phyloP scores from a whole-genome alignment of 2,329 filamentous ascomycete species.

The Coniochaeta sp. region DNA sequence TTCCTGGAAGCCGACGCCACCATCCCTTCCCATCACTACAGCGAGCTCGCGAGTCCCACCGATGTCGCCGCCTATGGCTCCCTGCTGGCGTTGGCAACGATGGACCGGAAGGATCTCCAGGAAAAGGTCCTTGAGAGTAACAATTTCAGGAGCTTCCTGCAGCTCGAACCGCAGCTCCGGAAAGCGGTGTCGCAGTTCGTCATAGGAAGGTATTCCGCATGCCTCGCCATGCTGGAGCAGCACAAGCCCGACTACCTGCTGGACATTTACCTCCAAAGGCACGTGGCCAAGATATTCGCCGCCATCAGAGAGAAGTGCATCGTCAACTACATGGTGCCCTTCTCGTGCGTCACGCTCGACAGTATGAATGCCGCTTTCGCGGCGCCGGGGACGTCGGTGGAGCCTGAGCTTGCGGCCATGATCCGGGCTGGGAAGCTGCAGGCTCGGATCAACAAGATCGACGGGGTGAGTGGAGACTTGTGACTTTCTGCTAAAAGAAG shows the following conservation, averaged over 20 bases:
- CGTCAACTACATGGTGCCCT: conserved; percentile 85
- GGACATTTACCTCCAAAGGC: conserved; percentile 75
- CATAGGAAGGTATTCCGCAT: conserved; percentile 80
- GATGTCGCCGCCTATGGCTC: conserved; percentile 91
- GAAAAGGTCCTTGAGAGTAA: conserved; percentile 69
- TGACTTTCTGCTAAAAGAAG: not conserved
- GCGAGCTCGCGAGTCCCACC: conserved; percentile 70
- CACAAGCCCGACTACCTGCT: conserved; percentile 84
- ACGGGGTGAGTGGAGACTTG: conserved; percentile 44
- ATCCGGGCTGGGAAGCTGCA: conserved; percentile 66
- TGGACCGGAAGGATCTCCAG: conserved; percentile 73
- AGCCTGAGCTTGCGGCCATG: conserved; percentile 69
- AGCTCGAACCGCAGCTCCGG: conserved; percentile 88
- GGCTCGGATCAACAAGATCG: conserved; percentile 78
- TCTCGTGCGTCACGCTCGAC: conserved; percentile 75
- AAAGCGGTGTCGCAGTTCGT: conserved; percentile 87
- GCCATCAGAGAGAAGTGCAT: conserved; percentile 86
- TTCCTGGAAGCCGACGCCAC: conserved; percentile 61
- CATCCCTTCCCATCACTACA: conserved; percentile 47
- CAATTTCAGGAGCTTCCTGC: conserved; percentile 78
- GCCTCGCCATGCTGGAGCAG: conserved; percentile 72
- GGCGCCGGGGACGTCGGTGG: conserved; percentile 52
- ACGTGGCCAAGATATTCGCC: conserved; percentile 63
- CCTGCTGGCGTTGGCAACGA: conserved; percentile 81
- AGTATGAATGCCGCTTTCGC: conserved; percentile 75